These are phyloP conservation scores for Juglanconis sp. DNA, from an alignment of 2,329 filamentous ascomycete species.

Conservation along the genomic window DNA sequence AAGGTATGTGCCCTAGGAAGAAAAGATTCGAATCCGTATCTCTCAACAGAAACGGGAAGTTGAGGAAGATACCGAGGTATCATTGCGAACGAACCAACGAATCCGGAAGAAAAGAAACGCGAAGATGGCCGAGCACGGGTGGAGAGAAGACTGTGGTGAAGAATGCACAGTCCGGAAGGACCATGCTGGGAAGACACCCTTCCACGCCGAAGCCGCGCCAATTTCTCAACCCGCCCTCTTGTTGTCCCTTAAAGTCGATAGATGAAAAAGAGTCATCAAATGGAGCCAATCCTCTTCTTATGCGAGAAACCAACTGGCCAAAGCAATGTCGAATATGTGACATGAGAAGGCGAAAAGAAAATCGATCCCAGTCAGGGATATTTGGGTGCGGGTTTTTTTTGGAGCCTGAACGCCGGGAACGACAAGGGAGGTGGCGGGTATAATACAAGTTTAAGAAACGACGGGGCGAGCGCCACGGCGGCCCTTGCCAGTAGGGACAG, in stretches of 20 bases:
- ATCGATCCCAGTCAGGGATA: not conserved
- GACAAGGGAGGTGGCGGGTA: conserved; percentile 6
- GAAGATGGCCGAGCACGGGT: not conserved
- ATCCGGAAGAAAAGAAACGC: not conserved
- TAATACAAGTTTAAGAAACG: conserved; percentile 15
- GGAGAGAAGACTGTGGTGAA: conserved; percentile 8
- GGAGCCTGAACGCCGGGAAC: conserved; percentile 5
- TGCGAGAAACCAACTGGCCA: not conserved
- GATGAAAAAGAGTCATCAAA: conserved; percentile 12
- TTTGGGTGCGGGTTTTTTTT: not conserved
- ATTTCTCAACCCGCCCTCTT: conserved; percentile 9
- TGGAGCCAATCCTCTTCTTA: conserved; percentile 1
- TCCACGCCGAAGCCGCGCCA: conserved; percentile 18
- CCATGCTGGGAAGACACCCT: conserved; percentile 14
- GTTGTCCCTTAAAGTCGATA: conserved; percentile 8
- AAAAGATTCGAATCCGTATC: not conserved
- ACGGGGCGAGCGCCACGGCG: conserved; percentile 30
- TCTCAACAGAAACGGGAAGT: not conserved
- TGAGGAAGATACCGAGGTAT: conserved; percentile 1
- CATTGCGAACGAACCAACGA: conserved; percentile 1
- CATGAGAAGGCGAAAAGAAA: conserved; percentile 4
- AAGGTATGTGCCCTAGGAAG: conserved; percentile 9
- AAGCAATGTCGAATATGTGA: conserved; percentile 2
- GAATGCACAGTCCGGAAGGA: not conserved
- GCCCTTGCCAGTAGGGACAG: conserved; percentile 42